Percentiles rank a stretch among this genome's conserved stretches.
Evolutionary conservation across 1,139 yeast species (phyloP).

Genomic region (Saccharomyces hybrid): DNA sequence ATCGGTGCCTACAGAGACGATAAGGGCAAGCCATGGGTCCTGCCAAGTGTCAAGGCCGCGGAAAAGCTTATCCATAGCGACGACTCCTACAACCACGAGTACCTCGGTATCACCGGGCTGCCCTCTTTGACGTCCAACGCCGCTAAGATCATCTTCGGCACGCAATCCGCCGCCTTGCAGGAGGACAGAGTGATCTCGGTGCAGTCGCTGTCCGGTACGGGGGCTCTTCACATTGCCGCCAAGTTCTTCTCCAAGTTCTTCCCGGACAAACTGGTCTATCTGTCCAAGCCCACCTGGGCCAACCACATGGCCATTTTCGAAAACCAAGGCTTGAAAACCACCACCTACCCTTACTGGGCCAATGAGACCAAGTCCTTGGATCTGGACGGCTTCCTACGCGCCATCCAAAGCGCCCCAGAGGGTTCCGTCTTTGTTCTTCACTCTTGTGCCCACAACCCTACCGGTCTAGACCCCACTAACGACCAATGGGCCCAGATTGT

Average conservation of each 20-base stretch:
- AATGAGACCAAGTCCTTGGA: constrained; percentile 54
- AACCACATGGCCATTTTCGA: constrained; percentile 81
- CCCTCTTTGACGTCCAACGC: constrained; percentile 63
- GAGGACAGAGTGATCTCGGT: constrained; percentile 59
- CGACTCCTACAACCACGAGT: constrained; percentile 79
- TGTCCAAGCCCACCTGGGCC: constrained; percentile 94
- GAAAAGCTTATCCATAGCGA: constrained; percentile 49
- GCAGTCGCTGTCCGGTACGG: constrained; percentile 92
- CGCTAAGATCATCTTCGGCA: constrained; percentile 73
- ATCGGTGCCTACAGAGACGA: constrained; percentile 96
- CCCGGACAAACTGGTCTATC: constrained; percentile 46
- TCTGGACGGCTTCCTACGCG: constrained; percentile 55
- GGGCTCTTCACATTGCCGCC: constrained; percentile 87
- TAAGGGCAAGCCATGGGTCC: constrained; percentile 86
- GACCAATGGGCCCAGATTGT: constrained; percentile 79
- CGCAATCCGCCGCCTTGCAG: constrained; percentile 45
- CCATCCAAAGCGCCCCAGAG: constrained; percentile 62
- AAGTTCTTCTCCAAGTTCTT: constrained; percentile 51
- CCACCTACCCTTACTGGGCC: constrained; percentile 77
- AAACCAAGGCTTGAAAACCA: constrained; percentile 55
- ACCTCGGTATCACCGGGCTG: constrained; percentile 78
- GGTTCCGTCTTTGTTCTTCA: constrained; percentile 82
- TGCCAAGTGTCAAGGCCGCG: constrained; percentile 77
- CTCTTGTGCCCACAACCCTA: constrained; percentile 97
- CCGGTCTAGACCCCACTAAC: constrained; percentile 86